Evolutionary conservation across 352 stramenopile genomes (phyloP), one percentile per base, ranked within the genome.

Genomic region (Plasmopara halstedii): DNA sequence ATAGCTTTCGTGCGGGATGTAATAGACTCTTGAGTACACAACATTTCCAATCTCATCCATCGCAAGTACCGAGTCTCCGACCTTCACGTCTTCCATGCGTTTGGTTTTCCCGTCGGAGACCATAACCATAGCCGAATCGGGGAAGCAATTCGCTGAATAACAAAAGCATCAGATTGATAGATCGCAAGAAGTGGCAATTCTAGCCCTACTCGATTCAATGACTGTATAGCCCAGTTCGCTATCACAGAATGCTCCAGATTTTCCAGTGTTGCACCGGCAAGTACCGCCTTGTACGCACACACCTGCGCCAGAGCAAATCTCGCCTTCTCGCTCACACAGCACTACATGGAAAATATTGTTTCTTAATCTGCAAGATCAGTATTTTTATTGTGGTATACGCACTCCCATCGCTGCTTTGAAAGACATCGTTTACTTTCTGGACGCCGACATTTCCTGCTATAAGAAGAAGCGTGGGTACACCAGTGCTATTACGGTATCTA

Each of bases 381-480:
- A 13, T 42, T 14, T 7, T 15, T 0, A 34, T 29, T 36, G 27
- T 17, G 14, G 25, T 29, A 13, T 15, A 76, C 74, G 40, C 50
- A 90, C 79, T 83, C n/a, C 58, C 73, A 37, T 87, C 70, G 39
- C 53, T 67, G 56, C 62, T 84, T 33, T 35, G 51, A 46, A 86
- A 90, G 8, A 88, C 71, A 50, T 90, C 73, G 51, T 83, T 82
- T 15, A 83, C 69, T 38, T 90, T 90, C 39, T 90, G 69, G 33
- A 70, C 33, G 18, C 73, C 76, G 6, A 81, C 58, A 43, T 85
- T 88, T 22, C 79, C 79, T 4, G 69, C 76, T n/a, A 90, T 63
- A 11, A 88, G 42, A 22, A 81, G 56, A 23, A 90, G 62, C 34
- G 64, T 61, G 10, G 79, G 79, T 4, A 88, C 64, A 0, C 17